A percentile compares a stretch with the other conserved stretches of the same genome.
phyloP scores from a whole-genome alignment of 805 yeast species.

The Cyberlindnera lachancei region DNA sequence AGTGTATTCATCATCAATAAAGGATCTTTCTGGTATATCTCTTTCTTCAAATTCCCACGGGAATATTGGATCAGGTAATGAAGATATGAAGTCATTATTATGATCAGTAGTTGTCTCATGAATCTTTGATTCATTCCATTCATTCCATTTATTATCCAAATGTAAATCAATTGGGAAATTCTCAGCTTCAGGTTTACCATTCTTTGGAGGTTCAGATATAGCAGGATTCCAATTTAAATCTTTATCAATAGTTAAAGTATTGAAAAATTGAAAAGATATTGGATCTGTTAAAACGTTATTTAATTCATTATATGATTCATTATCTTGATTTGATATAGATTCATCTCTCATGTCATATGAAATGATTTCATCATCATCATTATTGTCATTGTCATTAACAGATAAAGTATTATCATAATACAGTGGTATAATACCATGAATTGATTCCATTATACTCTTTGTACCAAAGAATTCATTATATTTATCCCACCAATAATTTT shows the following conservation, averaged over 20 bases:
- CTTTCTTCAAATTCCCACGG: conserved; percentile 24
- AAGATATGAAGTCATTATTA: conserved; percentile 1
- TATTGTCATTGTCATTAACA: too few species aligned
- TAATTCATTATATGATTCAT: neutral
- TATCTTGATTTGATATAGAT: neutral
- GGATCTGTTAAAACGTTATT: conserved; percentile 15
- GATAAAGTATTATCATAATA: conserved; percentile 7
- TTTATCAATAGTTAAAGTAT: conserved; percentile 10
- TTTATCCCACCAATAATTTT: conserved; percentile 19
- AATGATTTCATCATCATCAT: too few species aligned
- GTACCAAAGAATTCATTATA: conserved; percentile 18
- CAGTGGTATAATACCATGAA: conserved; percentile 20
- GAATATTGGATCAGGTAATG: conserved; percentile 21
- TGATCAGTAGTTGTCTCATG: conserved; percentile 1
- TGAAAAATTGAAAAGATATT: conserved; percentile 15
- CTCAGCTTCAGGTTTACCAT: conserved; percentile 22
- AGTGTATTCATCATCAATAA: too few species aligned
- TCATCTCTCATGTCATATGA: neutral
- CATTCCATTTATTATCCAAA: conserved; percentile 3
- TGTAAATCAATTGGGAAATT: conserved; percentile 17
- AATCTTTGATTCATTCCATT: conserved; percentile 1
- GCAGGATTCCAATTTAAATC: conserved; percentile 44
- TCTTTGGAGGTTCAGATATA: conserved; percentile 33
- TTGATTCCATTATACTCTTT: conserved; percentile 8
- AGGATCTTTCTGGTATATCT: conserved; percentile 16